Evolutionary conservation across 2,329 filamentous ascomycete genomes (phyloP).

Genomic region (Colletotrichum sp.): DNA sequence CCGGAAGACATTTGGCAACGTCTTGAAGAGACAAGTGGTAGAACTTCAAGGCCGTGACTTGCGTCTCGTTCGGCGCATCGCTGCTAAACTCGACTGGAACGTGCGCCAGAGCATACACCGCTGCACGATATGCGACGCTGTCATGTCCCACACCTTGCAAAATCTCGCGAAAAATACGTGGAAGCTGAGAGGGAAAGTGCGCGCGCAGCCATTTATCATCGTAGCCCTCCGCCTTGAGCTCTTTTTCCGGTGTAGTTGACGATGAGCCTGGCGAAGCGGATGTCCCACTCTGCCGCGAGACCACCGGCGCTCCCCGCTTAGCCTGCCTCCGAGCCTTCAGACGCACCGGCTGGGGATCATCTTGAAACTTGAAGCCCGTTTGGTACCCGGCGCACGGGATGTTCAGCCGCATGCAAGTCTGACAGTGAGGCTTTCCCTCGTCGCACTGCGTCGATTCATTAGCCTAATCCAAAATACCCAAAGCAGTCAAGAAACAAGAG

Average conservation of each 20-base stretch:
- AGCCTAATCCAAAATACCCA: not conserved
- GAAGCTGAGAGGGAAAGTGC: not conserved
- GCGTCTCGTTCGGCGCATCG: not conserved
- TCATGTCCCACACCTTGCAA: not conserved
- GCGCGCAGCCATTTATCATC: not conserved
- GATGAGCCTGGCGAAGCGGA: not conserved
- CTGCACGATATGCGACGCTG: not conserved
- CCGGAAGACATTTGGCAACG: not conserved
- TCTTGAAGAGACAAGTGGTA: not conserved
- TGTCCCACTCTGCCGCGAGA: not conserved
- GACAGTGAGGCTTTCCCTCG: not conserved
- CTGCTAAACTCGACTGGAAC: not conserved
- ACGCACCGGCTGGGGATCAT: not conserved
- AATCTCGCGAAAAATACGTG: not conserved
- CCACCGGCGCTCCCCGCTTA: fast-evolving
- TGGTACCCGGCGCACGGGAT: not conserved
- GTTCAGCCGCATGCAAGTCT: not conserved
- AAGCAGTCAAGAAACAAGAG: not conserved
- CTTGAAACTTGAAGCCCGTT: not conserved
- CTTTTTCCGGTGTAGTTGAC: not conserved
- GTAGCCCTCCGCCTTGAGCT: not conserved
- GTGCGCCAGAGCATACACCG: not conserved
- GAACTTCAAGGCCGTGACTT: not conserved
- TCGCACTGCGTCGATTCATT: not conserved
- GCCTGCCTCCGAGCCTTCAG: not conserved